These are phyloP conservation scores for Fraxinus americana DNA, from an alignment of 257 asterid species.

Conservation along the genomic window DNA sequence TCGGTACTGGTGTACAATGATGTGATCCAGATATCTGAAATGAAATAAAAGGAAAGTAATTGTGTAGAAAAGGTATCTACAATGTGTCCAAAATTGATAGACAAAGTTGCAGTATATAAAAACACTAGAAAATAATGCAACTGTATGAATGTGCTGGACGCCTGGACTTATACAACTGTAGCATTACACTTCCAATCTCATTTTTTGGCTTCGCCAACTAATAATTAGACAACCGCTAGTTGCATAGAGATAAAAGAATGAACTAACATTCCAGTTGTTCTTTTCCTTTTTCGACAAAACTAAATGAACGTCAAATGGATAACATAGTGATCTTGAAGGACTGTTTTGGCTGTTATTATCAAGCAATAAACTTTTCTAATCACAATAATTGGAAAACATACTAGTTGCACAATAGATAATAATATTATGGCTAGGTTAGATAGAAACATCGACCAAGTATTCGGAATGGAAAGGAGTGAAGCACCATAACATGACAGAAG, in stretches of 20 bases:
- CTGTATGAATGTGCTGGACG: conserved; percentile 10
- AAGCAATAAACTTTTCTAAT: conserved; percentile 22
- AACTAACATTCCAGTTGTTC: background rate
- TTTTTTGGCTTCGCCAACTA: conserved; percentile 15
- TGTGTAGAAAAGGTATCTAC: no score
- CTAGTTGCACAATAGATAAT: conserved; percentile 26
- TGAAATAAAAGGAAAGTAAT: no score
- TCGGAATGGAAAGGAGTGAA: conserved; percentile 12
- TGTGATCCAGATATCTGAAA: no score
- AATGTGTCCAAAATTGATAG: background rate
- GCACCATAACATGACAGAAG: background rate
- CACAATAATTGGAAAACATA: conserved; percentile 16
- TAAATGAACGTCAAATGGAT: no score
- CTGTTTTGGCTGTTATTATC: conserved; percentile 26
- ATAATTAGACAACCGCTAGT: conserved; percentile 17
- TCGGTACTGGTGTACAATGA: no score
- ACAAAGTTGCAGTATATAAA: background rate
- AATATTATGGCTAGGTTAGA: conserved; percentile 38
- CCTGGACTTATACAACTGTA: conserved; percentile 17
- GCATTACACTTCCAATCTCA: conserved; percentile 18
- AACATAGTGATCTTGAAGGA: background rate
- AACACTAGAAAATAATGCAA: conserved; percentile 19
- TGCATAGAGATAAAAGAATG: conserved; percentile 4
- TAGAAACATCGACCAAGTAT: conserved; percentile 21
- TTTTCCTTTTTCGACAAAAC: background rate